phyloP scores from a whole-genome alignment of 2,329 filamentous ascomycete genomes.

The Colletotrichum musicola region DNA sequence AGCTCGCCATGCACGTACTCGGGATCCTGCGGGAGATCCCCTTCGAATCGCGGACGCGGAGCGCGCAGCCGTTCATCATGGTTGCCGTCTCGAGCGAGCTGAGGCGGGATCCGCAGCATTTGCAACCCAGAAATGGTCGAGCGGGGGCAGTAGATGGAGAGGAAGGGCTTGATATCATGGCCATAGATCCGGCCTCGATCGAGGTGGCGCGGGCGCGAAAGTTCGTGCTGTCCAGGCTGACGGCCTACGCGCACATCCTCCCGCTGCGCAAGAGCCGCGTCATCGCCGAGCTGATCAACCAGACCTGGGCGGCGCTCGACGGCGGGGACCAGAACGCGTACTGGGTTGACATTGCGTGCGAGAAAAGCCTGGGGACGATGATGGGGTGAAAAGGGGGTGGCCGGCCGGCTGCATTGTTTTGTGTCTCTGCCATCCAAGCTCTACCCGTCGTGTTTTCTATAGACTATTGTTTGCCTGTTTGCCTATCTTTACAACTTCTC shows the following conservation, averaged over 20 bases:
- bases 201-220: conserved; percentile 34
- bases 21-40: conserved; percentile 34
- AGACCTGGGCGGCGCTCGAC: conserved; percentile 40
- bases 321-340: conserved; percentile 38
- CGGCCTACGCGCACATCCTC: conserved; percentile 37
- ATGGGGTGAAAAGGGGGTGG: conserved; percentile 28
- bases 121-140: not conserved
- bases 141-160: no score
- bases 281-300: conserved; percentile 39
- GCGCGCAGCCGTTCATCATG: conserved; percentile 34
- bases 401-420: not conserved
- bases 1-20: conserved; percentile 38
- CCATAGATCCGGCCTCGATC: conserved; percentile 26
- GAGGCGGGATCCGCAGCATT: not conserved
- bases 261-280: conserved; percentile 38
- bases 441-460: not conserved
- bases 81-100: conserved; percentile 41
- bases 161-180: not conserved
- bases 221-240: conserved; percentile 35
- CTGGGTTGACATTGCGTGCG: conserved; percentile 39
- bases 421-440: not conserved
- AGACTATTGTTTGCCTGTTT: not conserved
- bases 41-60: conserved; percentile 34
- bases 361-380: conserved; percentile 38
- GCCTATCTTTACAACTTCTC: not conserved